Conservation (phyloP, 73 alveolate genomes). For the Blepharisma japonicum region DNA sequence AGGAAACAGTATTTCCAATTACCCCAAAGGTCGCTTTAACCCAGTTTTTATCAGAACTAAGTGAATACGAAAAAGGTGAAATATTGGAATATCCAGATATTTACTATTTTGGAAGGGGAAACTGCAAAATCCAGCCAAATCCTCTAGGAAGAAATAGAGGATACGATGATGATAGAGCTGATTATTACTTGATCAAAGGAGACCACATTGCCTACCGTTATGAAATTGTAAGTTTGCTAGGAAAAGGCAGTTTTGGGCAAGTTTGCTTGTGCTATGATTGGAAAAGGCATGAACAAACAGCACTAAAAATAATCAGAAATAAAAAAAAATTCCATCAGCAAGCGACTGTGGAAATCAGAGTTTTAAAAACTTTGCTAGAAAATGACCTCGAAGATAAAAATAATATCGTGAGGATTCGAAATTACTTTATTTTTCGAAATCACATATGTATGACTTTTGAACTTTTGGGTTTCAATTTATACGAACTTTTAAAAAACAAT, state of each 20-base stretch:
- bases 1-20: conserved; percentile 18
- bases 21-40: conserved; percentile 5
- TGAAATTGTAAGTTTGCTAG: conserved; percentile 64
- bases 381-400: conserved; percentile 46
- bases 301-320: conserved; percentile 71
- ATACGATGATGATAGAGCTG: conserved; percentile 60
- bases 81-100: conserved; percentile 13
- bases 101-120: conserved; percentile 13
- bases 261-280: conserved; percentile 71
- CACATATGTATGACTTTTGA: conserved; percentile 60
- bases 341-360: conserved; percentile 62
- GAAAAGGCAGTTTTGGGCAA: conserved; percentile 81
- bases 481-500: conserved; percentile 35
- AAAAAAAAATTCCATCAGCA: conserved; percentile 48
- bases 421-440: conserved; percentile 50
- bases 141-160: background rate
- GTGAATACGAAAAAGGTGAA: conserved; percentile 22
- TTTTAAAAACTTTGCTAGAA: conserved; percentile 42
- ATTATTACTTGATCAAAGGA: conserved; percentile 49
- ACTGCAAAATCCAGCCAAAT: conserved; percentile 1
- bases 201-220: conserved; percentile 69
- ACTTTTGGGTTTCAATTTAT: conserved; percentile 56
- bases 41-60: background rate
- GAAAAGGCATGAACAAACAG: conserved; percentile 52
- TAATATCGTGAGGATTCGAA: conserved; percentile 54